Conservation (phyloP, 2,329 filamentous ascomycete genomes). For the Tricladium varicosporioides region DNA sequence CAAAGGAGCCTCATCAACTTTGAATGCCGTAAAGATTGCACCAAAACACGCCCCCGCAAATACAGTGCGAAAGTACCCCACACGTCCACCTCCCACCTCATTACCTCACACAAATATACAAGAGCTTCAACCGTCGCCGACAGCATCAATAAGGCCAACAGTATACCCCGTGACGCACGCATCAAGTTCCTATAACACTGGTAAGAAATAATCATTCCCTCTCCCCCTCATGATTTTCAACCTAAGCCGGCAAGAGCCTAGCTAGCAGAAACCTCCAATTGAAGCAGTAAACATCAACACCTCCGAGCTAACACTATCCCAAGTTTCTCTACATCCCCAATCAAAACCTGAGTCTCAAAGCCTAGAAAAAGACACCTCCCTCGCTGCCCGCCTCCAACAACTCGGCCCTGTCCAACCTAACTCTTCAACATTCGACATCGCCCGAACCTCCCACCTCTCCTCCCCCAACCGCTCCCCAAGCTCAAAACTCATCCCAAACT, state of each 20-base stretch:
- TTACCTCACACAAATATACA: conserved; percentile 7
- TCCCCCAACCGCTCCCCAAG: too few relatives aligned
- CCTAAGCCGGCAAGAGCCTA: too few relatives aligned
- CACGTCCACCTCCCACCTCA: conserved; percentile 21
- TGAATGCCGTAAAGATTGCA: conserved; percentile 4
- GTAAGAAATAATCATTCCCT: too few relatives aligned
- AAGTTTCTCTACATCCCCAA: conserved; percentile 14
- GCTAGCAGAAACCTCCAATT: too few relatives aligned
- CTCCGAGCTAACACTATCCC: background rate
- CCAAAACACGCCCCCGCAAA: conserved; percentile 16
- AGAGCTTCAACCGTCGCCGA: conserved; percentile 1
- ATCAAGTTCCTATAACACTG: too few relatives aligned
- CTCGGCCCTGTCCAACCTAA: conserved; percentile 31
- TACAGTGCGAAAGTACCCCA: conserved; percentile 32
- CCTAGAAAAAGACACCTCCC: background rate
- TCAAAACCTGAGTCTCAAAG: conserved; percentile 11
- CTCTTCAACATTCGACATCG: conserved; percentile 28
- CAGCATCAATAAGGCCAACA: conserved; percentile 2
- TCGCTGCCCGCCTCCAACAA: conserved; percentile 25
- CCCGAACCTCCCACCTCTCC: background rate
- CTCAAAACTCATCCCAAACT: background rate
- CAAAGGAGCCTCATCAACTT: conserved; percentile 18
- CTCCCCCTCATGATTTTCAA: too few relatives aligned
- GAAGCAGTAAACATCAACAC: too few relatives aligned
- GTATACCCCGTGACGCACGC: conserved; percentile 10